Base-by-base conservation (phyloP, 345 rosid species). In the Rhodomyrtus tomentosa region DNA sequence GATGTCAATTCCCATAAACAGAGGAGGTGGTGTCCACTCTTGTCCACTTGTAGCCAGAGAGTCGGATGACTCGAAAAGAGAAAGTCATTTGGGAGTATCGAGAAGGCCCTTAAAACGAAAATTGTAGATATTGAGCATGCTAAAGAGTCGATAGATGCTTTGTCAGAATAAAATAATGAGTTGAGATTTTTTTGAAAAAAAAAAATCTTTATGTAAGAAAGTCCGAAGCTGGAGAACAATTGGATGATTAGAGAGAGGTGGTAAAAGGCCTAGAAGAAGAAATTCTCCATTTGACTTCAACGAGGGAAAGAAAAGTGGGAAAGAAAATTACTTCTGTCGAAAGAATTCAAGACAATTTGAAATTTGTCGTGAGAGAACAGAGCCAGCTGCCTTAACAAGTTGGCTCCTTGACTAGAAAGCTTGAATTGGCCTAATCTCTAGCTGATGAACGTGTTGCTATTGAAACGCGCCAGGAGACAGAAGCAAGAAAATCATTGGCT, bases 361-460 rank as follows among this genome's bases (percentile, higher is more conserved):
- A 87, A 86, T 87, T 85, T 84, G 86, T 88, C 50, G 62, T 87
- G 21, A 76, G 85, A 52, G 96, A 92, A 89, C 93, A 94, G 89
- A 94, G 92, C 58, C 86, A 92, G 76, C 94, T 94, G 56, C 84
- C 29, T 25, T 94, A 89, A 82, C 93, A 96, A 90, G 91, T 95
- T 82, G 51, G 85, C 89, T 90, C 90, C 42, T 82, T 96, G 85
- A 95, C 90, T 83, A 89, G 93, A 55, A 89, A 93, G 89, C 93
- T 95, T 86, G 93, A 90, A 82, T 84, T 94, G 93, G 93, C 94
- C 80, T 89, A 88, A 89, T 92, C 92, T 82, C 58, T 91, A 86
- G 98, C 93, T 85, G 98, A 96, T 89, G 99, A 93, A 93, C 7
- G 98, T 85, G 86, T 91, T 80, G 92, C 98, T 8, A 88, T 89